Evolutionary conservation across 2,329 filamentous ascomycete genomes (phyloP).

Genomic region (Dactylellina parvicollis): DNA sequence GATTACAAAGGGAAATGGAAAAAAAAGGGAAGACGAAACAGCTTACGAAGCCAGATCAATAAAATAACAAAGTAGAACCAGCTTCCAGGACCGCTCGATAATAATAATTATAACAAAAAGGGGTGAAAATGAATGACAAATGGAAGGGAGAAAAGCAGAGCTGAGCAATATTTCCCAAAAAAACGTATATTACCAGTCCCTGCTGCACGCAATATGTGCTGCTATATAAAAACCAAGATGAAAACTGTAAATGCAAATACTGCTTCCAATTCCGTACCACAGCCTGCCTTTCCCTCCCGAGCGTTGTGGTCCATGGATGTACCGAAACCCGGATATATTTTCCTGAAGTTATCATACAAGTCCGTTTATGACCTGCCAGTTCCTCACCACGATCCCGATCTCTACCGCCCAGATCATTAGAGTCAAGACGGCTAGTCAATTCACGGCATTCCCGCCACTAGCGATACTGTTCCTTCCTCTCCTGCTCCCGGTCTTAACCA

Average conservation of each 20-base stretch:
- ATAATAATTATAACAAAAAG: too few relatives aligned
- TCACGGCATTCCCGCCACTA: constrained; percentile 13
- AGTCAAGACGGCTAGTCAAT: constrained; percentile 52
- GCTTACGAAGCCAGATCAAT: background rate
- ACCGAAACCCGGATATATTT: too few relatives aligned
- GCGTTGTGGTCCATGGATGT: too few relatives aligned
- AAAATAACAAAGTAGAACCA: constrained; percentile 8
- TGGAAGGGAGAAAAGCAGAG: background rate
- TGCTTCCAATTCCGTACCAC: too few relatives aligned
- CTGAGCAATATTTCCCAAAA: background rate
- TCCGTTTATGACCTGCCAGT: constrained; percentile 9
- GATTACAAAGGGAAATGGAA: constrained; percentile 15
- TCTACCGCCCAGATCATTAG: constrained; percentile 39
- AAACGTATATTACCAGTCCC: background rate
- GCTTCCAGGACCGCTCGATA: constrained; percentile 33
- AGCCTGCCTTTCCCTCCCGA: too few relatives aligned
- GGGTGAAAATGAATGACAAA: background rate
- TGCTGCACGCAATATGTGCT: background rate
- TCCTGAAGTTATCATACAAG: constrained; percentile 2
- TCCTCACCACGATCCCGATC: constrained; percentile 23
- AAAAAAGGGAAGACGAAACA: background rate
- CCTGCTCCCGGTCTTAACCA: constrained; percentile 55
- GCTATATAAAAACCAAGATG: background rate
- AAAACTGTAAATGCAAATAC: constrained; percentile 1
- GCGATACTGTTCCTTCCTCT: constrained; percentile 42